A percentile compares a stretch with the other conserved stretches of the same genome.
These are phyloP conservation scores for Leccinum solheimii DNA, from an alignment of 1,284 basidiomycete species.

Conservation along the genomic window DNA sequence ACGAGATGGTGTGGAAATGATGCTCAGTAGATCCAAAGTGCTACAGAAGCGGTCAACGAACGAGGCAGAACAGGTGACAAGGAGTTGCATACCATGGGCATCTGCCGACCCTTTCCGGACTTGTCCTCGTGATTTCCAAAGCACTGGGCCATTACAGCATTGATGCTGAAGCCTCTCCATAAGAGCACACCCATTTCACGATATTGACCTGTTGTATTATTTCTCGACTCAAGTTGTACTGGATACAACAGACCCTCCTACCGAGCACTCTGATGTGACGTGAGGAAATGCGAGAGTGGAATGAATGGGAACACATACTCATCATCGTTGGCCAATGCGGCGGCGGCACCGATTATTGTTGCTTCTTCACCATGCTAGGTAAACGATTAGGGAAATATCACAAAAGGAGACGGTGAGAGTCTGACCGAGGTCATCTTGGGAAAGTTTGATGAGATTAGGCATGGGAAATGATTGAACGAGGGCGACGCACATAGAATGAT, in stretches of 20 bases:
- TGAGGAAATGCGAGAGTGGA: conserved; percentile 12
- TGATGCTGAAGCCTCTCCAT: conserved; percentile 80
- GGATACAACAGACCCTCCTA: conserved; percentile 28
- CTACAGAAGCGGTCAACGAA: conserved; percentile 38
- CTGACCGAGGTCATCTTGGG: conserved; percentile 74
- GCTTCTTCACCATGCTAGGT: conserved; percentile 87
- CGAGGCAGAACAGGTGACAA: conserved; percentile 1
- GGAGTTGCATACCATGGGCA: conserved; percentile 69
- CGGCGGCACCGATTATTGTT: conserved; percentile 87
- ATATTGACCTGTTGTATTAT: conserved; percentile 64
- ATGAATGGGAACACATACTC: conserved; percentile 59
- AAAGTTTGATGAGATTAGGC: conserved; percentile 15
- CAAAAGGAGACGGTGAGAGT: conserved; percentile 6
- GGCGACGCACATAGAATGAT: conserved; percentile 79
- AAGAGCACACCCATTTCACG: conserved; percentile 89
- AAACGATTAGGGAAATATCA: conserved; percentile 9
- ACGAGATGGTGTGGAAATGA: conserved; percentile 94
- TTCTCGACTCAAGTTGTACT: background rate
- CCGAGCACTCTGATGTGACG: conserved; percentile 56
- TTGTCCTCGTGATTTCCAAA: conserved; percentile 83
- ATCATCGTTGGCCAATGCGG: conserved; percentile 80
- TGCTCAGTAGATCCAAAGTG: conserved; percentile 85
- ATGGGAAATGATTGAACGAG: conserved; percentile 9
- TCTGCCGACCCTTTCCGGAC: conserved; percentile 85
- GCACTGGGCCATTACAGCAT: conserved; percentile 83